These are phyloP conservation scores for Gonapodya prolifera DNA, from an alignment of 192 early-diverging fungal species.

Conservation along the genomic window DNA sequence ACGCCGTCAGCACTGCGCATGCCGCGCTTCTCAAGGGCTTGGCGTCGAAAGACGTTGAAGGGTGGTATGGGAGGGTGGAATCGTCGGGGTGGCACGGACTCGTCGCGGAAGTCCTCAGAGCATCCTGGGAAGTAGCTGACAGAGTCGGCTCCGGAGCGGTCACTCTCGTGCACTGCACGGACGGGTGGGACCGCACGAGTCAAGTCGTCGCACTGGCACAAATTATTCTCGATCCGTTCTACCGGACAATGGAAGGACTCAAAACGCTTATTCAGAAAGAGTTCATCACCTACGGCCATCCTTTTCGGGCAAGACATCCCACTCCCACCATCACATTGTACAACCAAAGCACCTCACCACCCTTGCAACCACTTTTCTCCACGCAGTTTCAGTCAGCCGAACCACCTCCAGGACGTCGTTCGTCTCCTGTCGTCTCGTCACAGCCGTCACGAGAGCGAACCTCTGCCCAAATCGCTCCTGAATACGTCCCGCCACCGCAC, in stretches of 20 bases:
- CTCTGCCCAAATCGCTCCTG: not conserved
- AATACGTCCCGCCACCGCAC: not conserved
- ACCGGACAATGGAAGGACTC: slow-evolving; percentile 9
- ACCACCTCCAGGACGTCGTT: not conserved
- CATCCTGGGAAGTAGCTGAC: not conserved
- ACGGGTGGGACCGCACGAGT: slow-evolving; percentile 8
- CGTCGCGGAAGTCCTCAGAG: not conserved
- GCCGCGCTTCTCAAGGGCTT: not conserved
- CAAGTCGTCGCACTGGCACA: slow-evolving; percentile 7
- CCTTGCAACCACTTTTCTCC: not conserved
- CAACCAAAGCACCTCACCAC: not conserved
- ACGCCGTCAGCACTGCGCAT: not conserved
- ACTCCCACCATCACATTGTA: not conserved
- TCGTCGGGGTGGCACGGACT: not conserved
- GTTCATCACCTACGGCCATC: slow-evolving; percentile 3
- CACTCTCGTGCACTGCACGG: slow-evolving; percentile 7
- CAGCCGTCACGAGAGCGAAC: too few relatives aligned
- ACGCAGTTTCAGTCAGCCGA: not conserved
- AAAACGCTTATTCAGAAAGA: slow-evolving; percentile 5
- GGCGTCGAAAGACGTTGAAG: not conserved
- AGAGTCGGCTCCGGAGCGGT: not conserved
- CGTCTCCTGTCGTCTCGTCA: too few relatives aligned
- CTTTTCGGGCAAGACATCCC: slow-evolving; percentile 1
- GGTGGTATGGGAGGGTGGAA: not conserved
- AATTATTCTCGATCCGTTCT: slow-evolving; percentile 8